Percentiles rank a stretch among this genome's conserved stretches.
Conservation (phyloP, 768 basidiomycete genomes). For the Cyathus striatus region DNA sequence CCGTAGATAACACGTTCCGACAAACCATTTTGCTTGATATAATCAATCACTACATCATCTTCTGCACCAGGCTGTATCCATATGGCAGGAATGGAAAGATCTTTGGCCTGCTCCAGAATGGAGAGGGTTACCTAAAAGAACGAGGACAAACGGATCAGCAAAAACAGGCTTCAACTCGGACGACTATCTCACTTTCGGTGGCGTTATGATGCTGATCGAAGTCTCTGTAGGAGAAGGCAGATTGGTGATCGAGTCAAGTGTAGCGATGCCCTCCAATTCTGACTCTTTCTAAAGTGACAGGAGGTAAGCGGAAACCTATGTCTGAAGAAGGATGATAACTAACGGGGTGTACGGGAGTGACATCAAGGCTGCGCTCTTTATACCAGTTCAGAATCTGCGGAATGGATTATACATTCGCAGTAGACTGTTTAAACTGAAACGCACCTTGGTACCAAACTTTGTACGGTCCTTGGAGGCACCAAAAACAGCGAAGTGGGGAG, state of each 20-base stretch:
- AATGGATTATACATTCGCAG: constrained; percentile 2
- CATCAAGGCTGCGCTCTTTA: constrained; percentile 45
- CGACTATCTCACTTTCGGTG: constrained; percentile 48
- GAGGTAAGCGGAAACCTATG: no score
- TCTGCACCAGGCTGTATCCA: constrained; percentile 93
- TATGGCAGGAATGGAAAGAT: constrained; percentile 65
- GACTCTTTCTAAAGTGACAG: constrained; percentile 54
- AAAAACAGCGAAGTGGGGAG: constrained; percentile 68
- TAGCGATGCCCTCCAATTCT: constrained; percentile 61
- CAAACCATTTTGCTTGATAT: constrained; percentile 61
- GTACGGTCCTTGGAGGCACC: constrained; percentile 77
- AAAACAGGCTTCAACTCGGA: neutral
- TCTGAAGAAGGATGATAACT: no score
- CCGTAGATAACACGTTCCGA: constrained; percentile 69
- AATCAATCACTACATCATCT: constrained; percentile 56
- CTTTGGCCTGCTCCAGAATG: constrained; percentile 61
- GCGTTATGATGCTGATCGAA: constrained; percentile 75
- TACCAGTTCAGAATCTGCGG: constrained; percentile 79
- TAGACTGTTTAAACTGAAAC: constrained; percentile 1
- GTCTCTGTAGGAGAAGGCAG: constrained; percentile 61
- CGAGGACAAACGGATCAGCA: neutral
- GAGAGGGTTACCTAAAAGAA: constrained; percentile 58
- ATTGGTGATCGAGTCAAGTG: constrained; percentile 49
- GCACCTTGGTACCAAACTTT: constrained; percentile 76
- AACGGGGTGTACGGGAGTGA: constrained; percentile 76